phyloP scores from a whole-genome alignment of 345 rosid species.

The Sapria himalayana region DNA sequence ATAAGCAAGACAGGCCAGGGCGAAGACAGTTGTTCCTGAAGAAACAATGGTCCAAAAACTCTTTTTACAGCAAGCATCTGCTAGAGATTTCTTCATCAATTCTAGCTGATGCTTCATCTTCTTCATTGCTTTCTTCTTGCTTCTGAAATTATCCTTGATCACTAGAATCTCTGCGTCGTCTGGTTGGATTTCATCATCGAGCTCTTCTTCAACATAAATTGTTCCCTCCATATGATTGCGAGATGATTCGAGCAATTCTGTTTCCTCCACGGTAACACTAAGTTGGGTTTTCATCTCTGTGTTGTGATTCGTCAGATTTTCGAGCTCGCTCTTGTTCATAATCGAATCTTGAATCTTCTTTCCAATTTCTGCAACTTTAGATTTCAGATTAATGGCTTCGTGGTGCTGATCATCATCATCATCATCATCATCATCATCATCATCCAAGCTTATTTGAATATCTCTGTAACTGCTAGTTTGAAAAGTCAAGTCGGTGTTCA shows the following conservation, averaged over 20 bases:
- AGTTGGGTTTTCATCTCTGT: constrained; percentile 13
- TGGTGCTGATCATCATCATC: constrained; percentile 24
- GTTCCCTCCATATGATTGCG: constrained; percentile 9
- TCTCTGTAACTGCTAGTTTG: constrained; percentile 1
- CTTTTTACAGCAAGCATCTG: constrained; percentile 33
- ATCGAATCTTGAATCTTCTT: constrained; percentile 19
- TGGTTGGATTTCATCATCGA: constrained; percentile 17
- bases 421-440: constrained; percentile 18
- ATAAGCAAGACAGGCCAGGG: constrained; percentile 45
- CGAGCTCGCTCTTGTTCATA: constrained; percentile 12
- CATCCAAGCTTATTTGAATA: constrained; percentile 14
- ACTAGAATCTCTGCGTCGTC: constrained; percentile 23
- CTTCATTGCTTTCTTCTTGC: constrained; percentile 24
- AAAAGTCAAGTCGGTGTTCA: too few species aligned
- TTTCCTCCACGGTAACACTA: constrained; percentile 19
- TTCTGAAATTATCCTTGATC: constrained; percentile 31
- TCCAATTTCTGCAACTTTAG: constrained; percentile 19
- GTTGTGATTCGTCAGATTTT: constrained; percentile 15
- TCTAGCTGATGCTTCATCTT: constrained; percentile 42
- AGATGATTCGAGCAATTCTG: constrained; percentile 16
- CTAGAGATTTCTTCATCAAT: constrained; percentile 24
- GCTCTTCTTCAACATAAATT: constrained; percentile 7
- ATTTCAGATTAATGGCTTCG: constrained; percentile 14
- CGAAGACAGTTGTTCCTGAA: constrained; percentile 40
- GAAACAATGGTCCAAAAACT: constrained; percentile 42